Evolutionary conservation across 495 filamentous ascomycete genomes (phyloP), one percentile per base, ranked within the genome.

Genomic region (Monascus purpureus): DNA sequence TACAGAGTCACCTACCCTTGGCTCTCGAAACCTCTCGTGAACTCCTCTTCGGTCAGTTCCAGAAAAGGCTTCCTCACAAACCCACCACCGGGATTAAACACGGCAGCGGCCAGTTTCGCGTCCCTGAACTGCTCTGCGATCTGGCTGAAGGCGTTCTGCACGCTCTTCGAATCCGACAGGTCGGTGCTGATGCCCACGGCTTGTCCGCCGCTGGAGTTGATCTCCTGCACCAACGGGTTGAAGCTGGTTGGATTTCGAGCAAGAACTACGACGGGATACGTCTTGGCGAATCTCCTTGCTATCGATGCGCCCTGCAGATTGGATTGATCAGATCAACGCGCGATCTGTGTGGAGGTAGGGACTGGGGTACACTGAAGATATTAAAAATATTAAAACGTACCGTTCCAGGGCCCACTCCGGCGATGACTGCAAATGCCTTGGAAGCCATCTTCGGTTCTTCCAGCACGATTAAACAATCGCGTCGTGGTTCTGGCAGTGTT

Each of bases 11-110:
- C 70, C 28, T 63, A 84, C 78, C 65, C 72, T 43, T 77, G 80
- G 13, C 64, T 59, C 6, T 63, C 47, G 24, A 72, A 69, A 2
- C 70, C 63, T 2, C 32, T 41, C 8, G 68, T 48, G 39, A 82
- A 80, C 16, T 90, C 81, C 13, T 73, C 68, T 24, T 69, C 53
- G 0, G 55, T 73, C 28, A 81, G 35, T 38, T 93, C 85, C 12
- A 93, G 57, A 46, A 95, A 93, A 2, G 84, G 81, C 60, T 88
- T 90, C 23, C 69, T 60, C 4, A 73, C 59, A 37, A 82, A 80
- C 1, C 72, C 67, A 17, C 70, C 77, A 2, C 67, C 68, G n/a
- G 76, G 74, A 47, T 95, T 94, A 50, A 82, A 94, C 4, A 96
- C 58, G 0, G 85, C 85, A 0, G 82, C 87, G 6, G 78, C 83